Base-by-base conservation (phyloP, 2,329 filamentous ascomycete species). In the Aschersonia sp. region DNA sequence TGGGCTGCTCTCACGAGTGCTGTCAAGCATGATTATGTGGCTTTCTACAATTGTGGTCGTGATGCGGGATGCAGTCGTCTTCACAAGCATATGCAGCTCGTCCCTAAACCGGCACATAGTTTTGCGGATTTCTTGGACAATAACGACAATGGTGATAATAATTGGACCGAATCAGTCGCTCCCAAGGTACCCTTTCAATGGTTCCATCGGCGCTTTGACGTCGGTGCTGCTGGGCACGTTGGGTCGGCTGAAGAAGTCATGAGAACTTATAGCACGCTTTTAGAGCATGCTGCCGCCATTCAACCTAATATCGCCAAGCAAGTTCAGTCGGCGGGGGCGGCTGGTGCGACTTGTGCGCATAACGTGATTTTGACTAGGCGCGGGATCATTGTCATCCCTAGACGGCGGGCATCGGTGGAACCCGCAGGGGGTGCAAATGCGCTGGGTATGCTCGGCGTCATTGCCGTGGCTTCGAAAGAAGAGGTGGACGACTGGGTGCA, bases 71-170 rank as follows among this genome's bases (percentile, higher is more conserved):
- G 68, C 47, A 72, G 68, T 46, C 54, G 71, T 8, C 54, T 66
- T 45, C 72, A 74, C 51, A 74, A 74, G 55, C 71, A 73, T 56
- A 50, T 74, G 50, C 71, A 74, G 51, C 52, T 66, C 1, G 54
- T 71, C 6, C 66, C 66, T 5, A 51, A 22, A 32, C 46, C 41
- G 14, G 14, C 1, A 12, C 48, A 9, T 50, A 49, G n/a, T 49
- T 48, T 0, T 56, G 53, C 45, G 56, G 60, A 4, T 9, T 60
- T 65, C 50, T 56, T 58, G 0, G 54, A 56, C n/a, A 48, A 39
- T 32, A 12, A 37, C 12, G 48, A 39, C 32, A 12, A 37, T 37
- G 32, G 32, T 37, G 32, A 22, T 22, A 22, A 22, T 22, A 22
- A 22, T 22, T 37, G 12, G 32, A 31, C 11, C 12, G 32, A 5